Percentiles rank a stretch among this genome's conserved stretches.
Conservation (phyloP, 805 yeast genomes). For the Saccharomycopsis schoenii region DNA sequence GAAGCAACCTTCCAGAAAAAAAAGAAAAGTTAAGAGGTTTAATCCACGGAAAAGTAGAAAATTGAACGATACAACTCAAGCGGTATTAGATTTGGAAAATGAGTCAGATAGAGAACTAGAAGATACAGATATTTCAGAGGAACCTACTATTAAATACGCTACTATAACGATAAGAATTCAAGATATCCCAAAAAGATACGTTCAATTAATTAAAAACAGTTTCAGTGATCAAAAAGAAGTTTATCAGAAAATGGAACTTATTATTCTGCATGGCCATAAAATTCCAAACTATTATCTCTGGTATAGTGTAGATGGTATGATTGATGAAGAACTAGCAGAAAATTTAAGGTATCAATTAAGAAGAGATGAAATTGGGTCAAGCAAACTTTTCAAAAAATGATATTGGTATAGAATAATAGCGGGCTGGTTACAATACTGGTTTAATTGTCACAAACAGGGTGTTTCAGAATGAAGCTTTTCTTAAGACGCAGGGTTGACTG, state of each 20-base stretch:
- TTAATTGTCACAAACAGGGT: too few species aligned
- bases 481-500: too few species aligned
- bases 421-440: too few species aligned
- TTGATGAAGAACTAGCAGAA: constrained; percentile 61
- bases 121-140: constrained; percentile 17
- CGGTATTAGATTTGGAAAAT: constrained; percentile 2
- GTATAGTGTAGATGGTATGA: constrained; percentile 73
- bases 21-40: constrained; percentile 18
- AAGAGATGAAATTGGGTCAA: constrained; percentile 36
- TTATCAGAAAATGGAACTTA: constrained; percentile 47
- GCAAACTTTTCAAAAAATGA: background rate
- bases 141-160: constrained; percentile 28
- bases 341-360: constrained; percentile 46
- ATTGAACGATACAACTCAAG: constrained; percentile 7
- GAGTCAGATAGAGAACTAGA: constrained; percentile 4
- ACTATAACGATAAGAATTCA: constrained; percentile 57
- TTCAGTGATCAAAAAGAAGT: constrained; percentile 50
- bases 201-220: constrained; percentile 57
- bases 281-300: constrained; percentile 58
- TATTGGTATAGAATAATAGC: background rate
- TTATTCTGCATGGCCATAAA: constrained; percentile 50
- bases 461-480: too few species aligned
- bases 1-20: constrained; percentile 13
- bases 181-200: constrained; percentile 55
- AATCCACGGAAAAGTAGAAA: constrained; percentile 15